Evolutionary conservation across 768 basidiomycete species (phyloP).

Genomic region (Pleurotus djamor): DNA sequence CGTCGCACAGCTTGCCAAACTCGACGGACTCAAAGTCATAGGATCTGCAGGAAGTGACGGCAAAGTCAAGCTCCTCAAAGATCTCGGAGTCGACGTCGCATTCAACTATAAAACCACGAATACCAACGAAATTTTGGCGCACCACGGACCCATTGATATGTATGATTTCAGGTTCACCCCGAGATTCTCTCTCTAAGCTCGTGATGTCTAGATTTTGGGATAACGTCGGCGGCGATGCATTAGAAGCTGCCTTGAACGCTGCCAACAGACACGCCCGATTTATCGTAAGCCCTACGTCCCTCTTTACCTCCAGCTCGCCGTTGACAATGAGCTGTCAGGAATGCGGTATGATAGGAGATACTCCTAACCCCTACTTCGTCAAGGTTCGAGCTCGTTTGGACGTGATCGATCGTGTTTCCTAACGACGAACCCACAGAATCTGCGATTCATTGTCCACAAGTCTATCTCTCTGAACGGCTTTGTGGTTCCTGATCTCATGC

Average conservation of each 20-base stretch:
- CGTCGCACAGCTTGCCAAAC: slow-evolving; percentile 28
- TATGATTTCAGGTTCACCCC: slow-evolving; percentile 19
- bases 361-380: background rate
- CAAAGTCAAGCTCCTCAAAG: slow-evolving; percentile 43
- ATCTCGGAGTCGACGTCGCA: slow-evolving; percentile 44
- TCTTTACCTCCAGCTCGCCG: background rate
- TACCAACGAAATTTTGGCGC: slow-evolving; percentile 35
- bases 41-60: slow-evolving; percentile 50
- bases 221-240: slow-evolving; percentile 38
- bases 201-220: slow-evolving; percentile 13
- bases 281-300: slow-evolving; percentile 15
- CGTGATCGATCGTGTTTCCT: slow-evolving; percentile 18
- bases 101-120: slow-evolving; percentile 54
- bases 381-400: background rate
- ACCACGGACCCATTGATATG: slow-evolving; percentile 43
- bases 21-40: slow-evolving; percentile 41
- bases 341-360: slow-evolving; percentile 25
- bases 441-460: slow-evolving; percentile 26
- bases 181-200: too few species aligned
- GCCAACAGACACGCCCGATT: slow-evolving; percentile 32
- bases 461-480: slow-evolving; percentile 37
- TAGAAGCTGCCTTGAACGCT: slow-evolving; percentile 39
- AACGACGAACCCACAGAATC: slow-evolving; percentile 23
- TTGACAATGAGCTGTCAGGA: slow-evolving; percentile 6
- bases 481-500: slow-evolving; percentile 14